Base-by-base conservation (phyloP, 768 basidiomycete species). In the Hericium rajendrae region DNA sequence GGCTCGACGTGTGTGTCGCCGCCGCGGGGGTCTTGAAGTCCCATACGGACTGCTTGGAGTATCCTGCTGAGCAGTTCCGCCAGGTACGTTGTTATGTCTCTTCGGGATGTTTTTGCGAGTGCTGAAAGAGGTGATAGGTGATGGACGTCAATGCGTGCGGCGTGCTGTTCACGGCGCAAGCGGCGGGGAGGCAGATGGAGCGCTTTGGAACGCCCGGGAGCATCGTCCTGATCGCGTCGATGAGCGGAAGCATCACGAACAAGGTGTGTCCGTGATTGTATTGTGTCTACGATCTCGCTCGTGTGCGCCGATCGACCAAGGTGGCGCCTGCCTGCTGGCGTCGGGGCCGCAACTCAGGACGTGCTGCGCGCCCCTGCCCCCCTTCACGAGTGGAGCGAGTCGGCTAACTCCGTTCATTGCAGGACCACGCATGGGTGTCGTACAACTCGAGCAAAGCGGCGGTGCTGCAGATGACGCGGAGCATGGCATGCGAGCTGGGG, bases 401-500 rank as follows among this genome's bases (percentile, higher is more conserved):
- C 8, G 9, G 32, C 32, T 32, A 10, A 32, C 32, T 32, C 32
- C 15, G 55, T 18, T 16, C 6, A 13, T 32, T 60, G 28, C 48
- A 86, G 88, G 86, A 82, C 61, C 85, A 87, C 62, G 79, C 82
- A 1, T 88, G 85, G 86, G 78, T 83, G 53, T 79, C 85, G 13
- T 90, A 90, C 71, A 88, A 89, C 69, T 76, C 79, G 51, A 86
- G 84, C 72, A 91, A 91, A 70, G 80, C 84, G 1, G 88, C 83
- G 4, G 86, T 91, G 16, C 69, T 89, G 43, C 88, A 91, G 70
- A 88, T 88, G 86, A 82, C 76, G 5, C 80, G 88, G 46, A 88
- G 84, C 67, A 85, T 91, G 86, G 88, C 88, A 3, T 88, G 86
- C 65, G 88, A 91, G 66, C 76, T 91, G 2, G 88, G 85, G 1